Conservation (phyloP, 306 rosid species). For the Quercus aquifolioides region DNA sequence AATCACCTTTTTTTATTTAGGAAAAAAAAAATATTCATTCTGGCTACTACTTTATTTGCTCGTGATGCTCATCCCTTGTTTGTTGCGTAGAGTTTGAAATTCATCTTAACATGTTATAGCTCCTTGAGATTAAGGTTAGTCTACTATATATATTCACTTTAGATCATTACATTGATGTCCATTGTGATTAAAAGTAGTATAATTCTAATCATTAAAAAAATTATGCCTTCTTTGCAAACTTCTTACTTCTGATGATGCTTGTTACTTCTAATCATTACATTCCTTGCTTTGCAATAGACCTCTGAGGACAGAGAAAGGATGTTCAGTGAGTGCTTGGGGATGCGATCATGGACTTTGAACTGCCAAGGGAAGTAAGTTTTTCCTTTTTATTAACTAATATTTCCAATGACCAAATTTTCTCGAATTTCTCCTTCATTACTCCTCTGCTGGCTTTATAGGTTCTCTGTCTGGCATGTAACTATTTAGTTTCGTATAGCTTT, state of each 20-base stretch:
- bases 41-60: background rate
- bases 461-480: background rate
- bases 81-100: background rate
- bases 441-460: background rate
- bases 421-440: background rate
- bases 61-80: background rate
- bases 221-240: too few relatives aligned
- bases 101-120: background rate
- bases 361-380: conserved; percentile 62
- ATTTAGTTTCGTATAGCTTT: background rate
- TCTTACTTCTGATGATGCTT: too few relatives aligned
- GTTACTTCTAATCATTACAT: too few relatives aligned
- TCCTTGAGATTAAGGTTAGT: background rate
- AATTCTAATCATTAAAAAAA: too few relatives aligned
- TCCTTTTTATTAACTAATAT: conserved; percentile 9
- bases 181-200: background rate
- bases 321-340: conserved; percentile 65
- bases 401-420: background rate
- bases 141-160: background rate
- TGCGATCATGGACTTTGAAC: conserved; percentile 87
- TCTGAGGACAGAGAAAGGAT: conserved; percentile 76
- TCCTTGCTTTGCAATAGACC: conserved; percentile 38
- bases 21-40: too few relatives aligned
- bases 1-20: too few relatives aligned
- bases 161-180: background rate